Evolutionary conservation across 2,329 filamentous ascomycete species (phyloP), one percentile per base, ranked within the genome.

Genomic region (Monilinia polystroma): DNA sequence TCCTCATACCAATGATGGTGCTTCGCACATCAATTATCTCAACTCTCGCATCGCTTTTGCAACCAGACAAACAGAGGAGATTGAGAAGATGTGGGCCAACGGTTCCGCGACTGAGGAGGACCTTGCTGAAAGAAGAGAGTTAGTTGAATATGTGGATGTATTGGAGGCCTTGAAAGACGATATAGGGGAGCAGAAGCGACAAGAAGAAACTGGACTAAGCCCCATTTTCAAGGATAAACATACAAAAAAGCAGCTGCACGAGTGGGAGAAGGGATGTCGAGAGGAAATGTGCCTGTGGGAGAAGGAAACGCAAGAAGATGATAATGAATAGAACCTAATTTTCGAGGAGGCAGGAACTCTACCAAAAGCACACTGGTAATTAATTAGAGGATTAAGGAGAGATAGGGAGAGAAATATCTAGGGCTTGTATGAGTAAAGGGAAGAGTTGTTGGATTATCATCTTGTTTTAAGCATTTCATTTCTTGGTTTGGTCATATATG

Each of bases 11-110:
- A 62, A 32, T 3, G 58, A 62, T 51, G 47, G 16, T 14, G 32
- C 58, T 41, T 62, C 58, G 14, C 58, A 62, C 32, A 62, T 62
- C 2, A 62, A 62, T 23, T 62, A 62, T 26, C 58, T 62, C 45
- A 38, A n/a, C 51, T 29, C 47, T 12, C 58, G 58, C n/a, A 62
- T 62, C 38, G 45, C 58, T 26, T 47, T 23, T 41, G 58, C 58
- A 51, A 26, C 45, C 14, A 62, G 10, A 26, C 58, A 51, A 18
- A 32, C 14, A 41, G 45, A n/a, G 16, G 29, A 51, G n/a, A 51
- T 62, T 23, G 58, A 62, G 47, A 26, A 32, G 32, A 35, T 35
- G 14, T 62, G 58, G 58, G 23, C 8, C 35, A 16, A 18, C 2
- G 58, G 51, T 4, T 38, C 45, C 26, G 45, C 45, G 14, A 16